These are phyloP conservation scores for Malassezia sympodialis DNA, from an alignment of 1,284 basidiomycete species.

Conservation along the genomic window DNA sequence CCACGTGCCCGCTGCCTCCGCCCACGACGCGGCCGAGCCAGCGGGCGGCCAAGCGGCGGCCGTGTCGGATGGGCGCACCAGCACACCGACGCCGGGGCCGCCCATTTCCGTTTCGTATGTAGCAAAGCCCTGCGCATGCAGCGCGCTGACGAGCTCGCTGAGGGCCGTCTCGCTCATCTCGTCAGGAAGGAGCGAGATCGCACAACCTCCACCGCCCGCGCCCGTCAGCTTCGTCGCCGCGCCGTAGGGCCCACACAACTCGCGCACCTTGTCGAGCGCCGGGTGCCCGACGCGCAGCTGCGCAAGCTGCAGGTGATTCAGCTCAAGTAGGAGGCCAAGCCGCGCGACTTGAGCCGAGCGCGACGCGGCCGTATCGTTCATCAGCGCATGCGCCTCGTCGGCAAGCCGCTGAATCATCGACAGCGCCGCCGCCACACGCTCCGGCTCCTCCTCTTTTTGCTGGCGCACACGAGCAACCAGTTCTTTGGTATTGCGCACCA, in stretches of 20 bases:
- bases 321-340: slow-evolving; percentile 55
- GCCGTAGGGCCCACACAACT: slow-evolving; percentile 59
- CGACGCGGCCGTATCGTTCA: slow-evolving; percentile 11
- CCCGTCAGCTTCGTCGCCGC: slow-evolving; percentile 95
- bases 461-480: slow-evolving; percentile 77
- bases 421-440: slow-evolving; percentile 25
- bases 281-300: slow-evolving; percentile 88
- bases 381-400: slow-evolving; percentile 27
- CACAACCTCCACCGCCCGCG: slow-evolving; percentile 95
- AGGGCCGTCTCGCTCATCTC: slow-evolving; percentile 50
- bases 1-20: slow-evolving; percentile 7
- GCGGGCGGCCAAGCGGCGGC: not conserved
- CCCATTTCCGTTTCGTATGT: slow-evolving; percentile 87
- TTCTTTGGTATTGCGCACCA: slow-evolving; percentile 85
- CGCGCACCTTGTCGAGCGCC: slow-evolving; percentile 69
- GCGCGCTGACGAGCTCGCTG: slow-evolving; percentile 19
- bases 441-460: slow-evolving; percentile 59
- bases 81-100: slow-evolving; percentile 78
- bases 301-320: slow-evolving; percentile 79
- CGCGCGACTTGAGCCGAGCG: slow-evolving; percentile 18
- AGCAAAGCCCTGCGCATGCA: slow-evolving; percentile 58
- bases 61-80: slow-evolving; percentile 50
- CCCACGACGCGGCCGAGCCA: slow-evolving; percentile 3
- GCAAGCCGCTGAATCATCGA: slow-evolving; percentile 27
- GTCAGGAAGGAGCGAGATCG: slow-evolving; percentile 88